These are phyloP conservation scores for Kwoniella dejecticola DNA, from an alignment of 768 basidiomycete species.

Conservation along the genomic window DNA sequence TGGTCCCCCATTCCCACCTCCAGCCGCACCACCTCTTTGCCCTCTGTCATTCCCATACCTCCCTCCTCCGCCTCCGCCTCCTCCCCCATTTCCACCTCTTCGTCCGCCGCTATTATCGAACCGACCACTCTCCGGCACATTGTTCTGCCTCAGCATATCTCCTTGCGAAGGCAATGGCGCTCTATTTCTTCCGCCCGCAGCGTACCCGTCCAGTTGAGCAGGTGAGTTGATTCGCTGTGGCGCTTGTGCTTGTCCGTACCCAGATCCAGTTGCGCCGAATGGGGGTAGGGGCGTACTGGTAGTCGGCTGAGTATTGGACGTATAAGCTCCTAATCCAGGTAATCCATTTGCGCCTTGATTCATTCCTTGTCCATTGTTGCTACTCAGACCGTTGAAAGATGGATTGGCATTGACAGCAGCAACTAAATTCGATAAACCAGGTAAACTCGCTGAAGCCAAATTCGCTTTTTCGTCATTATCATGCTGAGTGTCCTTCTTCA, in stretches of 20 bases:
- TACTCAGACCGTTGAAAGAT: background rate
- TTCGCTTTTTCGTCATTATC: conserved; percentile 4
- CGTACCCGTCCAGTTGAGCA: background rate
- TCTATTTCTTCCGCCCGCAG: conserved; percentile 25
- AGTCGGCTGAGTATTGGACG: background rate
- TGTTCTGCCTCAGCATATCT: conserved; percentile 58
- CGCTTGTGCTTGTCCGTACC: background rate
- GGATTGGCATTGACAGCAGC: conserved; percentile 24
- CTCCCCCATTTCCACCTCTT: background rate
- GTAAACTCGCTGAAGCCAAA: conserved; percentile 11
- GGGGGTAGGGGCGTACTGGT: background rate
- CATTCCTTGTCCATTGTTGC: background rate
- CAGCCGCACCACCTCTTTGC: background rate
- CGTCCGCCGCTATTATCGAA: background rate
- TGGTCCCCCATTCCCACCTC: background rate
- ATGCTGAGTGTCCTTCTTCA: background rate
- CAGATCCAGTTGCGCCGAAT: background rate
- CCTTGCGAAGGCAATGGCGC: conserved; percentile 62
- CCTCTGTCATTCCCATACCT: background rate
- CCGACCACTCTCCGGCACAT: background rate
- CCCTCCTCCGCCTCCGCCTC: background rate
- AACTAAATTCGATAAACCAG: conserved; percentile 23
- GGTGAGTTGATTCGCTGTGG: background rate
- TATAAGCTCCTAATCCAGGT: conserved; percentile 42
- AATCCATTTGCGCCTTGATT: conserved; percentile 15